Conservation (phyloP, 441 rosid species). For the Hura crepitans region DNA sequence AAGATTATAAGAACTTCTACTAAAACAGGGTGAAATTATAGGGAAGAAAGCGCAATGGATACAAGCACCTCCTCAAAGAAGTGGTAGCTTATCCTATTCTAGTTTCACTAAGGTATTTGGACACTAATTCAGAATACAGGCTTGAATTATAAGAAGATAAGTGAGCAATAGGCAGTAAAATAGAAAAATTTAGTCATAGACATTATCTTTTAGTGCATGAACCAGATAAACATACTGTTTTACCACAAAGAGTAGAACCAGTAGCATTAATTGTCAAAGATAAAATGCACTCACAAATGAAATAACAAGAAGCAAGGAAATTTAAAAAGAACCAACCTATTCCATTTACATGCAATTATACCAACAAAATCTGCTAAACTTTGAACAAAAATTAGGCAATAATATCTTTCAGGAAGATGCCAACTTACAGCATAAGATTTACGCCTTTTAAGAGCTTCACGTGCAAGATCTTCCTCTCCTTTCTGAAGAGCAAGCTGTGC, state of each 20-base stretch:
- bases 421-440: conserved; percentile 79
- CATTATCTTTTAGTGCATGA: not conserved
- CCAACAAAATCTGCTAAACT: not conserved
- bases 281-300: not conserved
- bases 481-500: conserved; percentile 95
- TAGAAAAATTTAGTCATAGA: not conserved
- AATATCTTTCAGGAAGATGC: conserved; percentile 3
- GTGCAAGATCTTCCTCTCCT: conserved; percentile 99
- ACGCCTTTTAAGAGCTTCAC: conserved; percentile 94
- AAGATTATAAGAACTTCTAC: not conserved
- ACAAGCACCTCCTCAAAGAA: not conserved
- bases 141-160: not conserved
- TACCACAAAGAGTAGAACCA: not conserved
- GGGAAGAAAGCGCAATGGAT: not conserved
- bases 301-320: not conserved
- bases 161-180: not conserved
- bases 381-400: not conserved
- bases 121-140: not conserved
- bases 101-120: not conserved
- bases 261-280: not conserved
- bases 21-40: not conserved
- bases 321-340: not conserved
- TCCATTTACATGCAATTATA: not conserved
- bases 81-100: conserved; percentile 6
- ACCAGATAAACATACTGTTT: not conserved